phyloP scores from a whole-genome alignment of 2,329 filamentous ascomycete genomes.

The Colletotrichum graminicola region DNA sequence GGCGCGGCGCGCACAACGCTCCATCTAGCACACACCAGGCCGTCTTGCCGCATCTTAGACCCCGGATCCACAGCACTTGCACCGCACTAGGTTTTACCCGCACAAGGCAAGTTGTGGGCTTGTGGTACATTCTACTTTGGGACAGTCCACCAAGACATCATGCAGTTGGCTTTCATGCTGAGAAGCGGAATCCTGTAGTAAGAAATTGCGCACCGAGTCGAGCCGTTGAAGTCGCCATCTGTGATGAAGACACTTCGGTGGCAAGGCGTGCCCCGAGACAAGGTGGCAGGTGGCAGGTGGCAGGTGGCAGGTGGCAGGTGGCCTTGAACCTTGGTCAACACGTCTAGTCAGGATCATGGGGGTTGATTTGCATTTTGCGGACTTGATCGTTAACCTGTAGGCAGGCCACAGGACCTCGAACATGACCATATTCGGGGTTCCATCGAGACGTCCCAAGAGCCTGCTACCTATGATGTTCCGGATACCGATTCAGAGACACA shows the following conservation, averaged over 20 bases:
- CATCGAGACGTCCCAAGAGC: not conserved
- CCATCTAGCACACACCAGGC: not conserved
- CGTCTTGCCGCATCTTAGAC: not conserved
- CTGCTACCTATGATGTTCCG: constrained; percentile 1
- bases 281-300: constrained; percentile 7
- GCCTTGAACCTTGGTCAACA: constrained; percentile 9
- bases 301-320: constrained; percentile 6
- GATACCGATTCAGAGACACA: not conserved
- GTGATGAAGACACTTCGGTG: constrained; percentile 8
- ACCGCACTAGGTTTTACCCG: not conserved
- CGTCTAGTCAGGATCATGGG: constrained; percentile 22
- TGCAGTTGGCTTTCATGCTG: constrained; percentile 27
- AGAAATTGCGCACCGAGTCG: constrained; percentile 14
- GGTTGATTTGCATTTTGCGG: constrained; percentile 17
- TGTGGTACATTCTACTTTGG: constrained; percentile 5
- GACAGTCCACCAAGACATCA: constrained; percentile 12
- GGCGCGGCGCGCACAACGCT: constrained; percentile 6
- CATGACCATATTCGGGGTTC: not conserved
- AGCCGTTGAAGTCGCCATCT: constrained; percentile 8
- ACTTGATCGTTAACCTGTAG: constrained; percentile 5
- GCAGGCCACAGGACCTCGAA: not conserved
- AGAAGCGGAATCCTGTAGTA: constrained; percentile 24
- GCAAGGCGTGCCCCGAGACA: constrained; percentile 35
- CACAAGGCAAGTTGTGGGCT: constrained; percentile 24
- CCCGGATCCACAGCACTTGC: not conserved